A percentile compares a stretch with the other conserved stretches of the same genome.
Evolutionary conservation across 2,329 filamentous ascomycete genomes (phyloP).

Genomic region (Talaromyces sp.): DNA sequence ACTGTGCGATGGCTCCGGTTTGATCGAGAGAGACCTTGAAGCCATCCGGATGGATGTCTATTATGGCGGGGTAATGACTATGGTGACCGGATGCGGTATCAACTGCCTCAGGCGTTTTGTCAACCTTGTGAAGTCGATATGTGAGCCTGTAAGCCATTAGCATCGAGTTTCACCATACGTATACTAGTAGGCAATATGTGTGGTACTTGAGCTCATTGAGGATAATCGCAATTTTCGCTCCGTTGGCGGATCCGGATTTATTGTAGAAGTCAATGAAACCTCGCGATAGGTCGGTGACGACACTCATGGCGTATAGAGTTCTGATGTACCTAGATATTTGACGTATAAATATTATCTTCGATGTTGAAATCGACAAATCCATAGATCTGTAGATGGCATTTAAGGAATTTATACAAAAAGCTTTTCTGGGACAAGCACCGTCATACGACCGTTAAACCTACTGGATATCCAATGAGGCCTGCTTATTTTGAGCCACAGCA

Average conservation of each 20-base stretch:
- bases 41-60: neutral
- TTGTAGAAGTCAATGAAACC: conserved; percentile 2
- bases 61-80: neutral
- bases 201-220: neutral
- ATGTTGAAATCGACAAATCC: too few relatives aligned
- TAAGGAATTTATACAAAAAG: too few relatives aligned
- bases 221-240: neutral
- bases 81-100: neutral
- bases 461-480: too few relatives aligned
- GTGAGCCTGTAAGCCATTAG: neutral
- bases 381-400: too few relatives aligned
- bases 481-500: neutral
- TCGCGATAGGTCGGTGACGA: neutral
- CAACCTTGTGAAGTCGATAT: neutral
- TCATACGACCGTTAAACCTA: too few relatives aligned
- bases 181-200: neutral
- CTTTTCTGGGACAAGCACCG: too few relatives aligned
- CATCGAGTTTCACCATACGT: too few relatives aligned
- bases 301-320: neutral
- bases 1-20: neutral
- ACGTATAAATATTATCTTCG: neutral
- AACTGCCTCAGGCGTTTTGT: neutral
- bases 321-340: neutral
- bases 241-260: neutral
- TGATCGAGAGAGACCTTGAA: neutral